Base-by-base conservation (phyloP, 2,329 filamentous ascomycete genomes). In the Elsinoe arachidis region DNA sequence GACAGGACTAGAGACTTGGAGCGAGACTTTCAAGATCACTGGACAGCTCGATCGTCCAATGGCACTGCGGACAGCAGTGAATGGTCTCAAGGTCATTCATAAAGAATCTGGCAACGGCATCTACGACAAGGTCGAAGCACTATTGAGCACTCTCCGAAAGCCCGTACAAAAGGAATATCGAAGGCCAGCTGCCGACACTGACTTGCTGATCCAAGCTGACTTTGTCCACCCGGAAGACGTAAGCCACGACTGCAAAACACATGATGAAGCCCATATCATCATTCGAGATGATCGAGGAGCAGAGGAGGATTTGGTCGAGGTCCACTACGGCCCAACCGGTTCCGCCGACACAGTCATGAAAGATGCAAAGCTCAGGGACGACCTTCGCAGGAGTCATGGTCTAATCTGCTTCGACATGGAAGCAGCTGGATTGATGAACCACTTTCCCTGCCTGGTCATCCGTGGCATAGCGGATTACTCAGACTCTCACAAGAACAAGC, bases 281-380 rank as follows among this genome's bases (percentile, higher is more conserved):
- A 17, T 10, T 10, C 43, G 43, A 2, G 17, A 23, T 10, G 10
- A n/a, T 47, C 43, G 43, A 26, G 43, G 26, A 12, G 43, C 10
- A 15, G 43, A 41, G 7, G 21, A 38, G 10, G 33, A 55, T 14
- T 7, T 33, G 23, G 3, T 47, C 4, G 15, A 9, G 2, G 30
- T 68, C 0, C 63, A 66, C 47, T 63, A 63, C n/a, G 65, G 66
- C 7, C 58, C 58, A 3, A 64, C 67, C 33, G 66, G 65, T 2
- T 67, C 65, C 0, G 64, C 53, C 2, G 59, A 68, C n/a, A 3
- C 43, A 9, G 46, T 65, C 5, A 60, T 68, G 55, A 64, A 65
- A 52, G 58, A 65, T 33, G 61, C 59, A 9, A 12, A 12, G 1
- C 46, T 26, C 7, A 19, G 64, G 15, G 62, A n/a, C 58, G 56